phyloP scores from a whole-genome alignment of 805 yeast species.

The Tetrapisispora namnaoensis region DNA sequence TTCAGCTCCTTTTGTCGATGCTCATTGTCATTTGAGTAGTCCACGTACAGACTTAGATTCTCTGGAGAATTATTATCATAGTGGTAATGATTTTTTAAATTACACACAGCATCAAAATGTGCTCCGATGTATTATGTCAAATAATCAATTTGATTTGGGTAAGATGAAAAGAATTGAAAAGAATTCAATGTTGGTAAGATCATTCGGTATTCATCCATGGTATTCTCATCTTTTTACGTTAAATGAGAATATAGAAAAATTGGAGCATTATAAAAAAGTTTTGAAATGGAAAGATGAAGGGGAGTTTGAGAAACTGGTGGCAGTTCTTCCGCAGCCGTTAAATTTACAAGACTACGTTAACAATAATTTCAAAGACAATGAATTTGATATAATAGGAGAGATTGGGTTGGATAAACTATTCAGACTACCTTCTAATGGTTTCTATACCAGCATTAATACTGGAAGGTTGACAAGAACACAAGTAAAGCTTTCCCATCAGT shows the following conservation, averaged over 20 bases:
- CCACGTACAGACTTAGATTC: not conserved
- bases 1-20: conserved; percentile 19
- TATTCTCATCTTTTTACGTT: conserved; percentile 54
- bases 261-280: conserved; percentile 53
- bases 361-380: conserved; percentile 9
- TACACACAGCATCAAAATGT: conserved; percentile 2
- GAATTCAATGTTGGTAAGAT: conserved; percentile 22
- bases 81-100: not conserved
- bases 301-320: conserved; percentile 30
- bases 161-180: conserved; percentile 13
- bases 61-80: not conserved
- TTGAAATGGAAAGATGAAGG: conserved; percentile 31
- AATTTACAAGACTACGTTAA: conserved; percentile 30
- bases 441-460: conserved; percentile 29
- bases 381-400: conserved; percentile 59
- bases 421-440: conserved; percentile 54
- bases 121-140: conserved; percentile 37
- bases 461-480: conserved; percentile 36
- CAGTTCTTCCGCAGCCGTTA: conserved; percentile 53
- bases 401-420: conserved; percentile 81
- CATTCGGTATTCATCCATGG: conserved; percentile 89
- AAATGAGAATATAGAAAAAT: conserved; percentile 2
- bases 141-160: conserved; percentile 29
- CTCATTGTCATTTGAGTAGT: conserved; percentile 31
- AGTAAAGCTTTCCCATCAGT: conserved; percentile 62